Percentiles rank a stretch among this genome's conserved stretches.
Conservation (phyloP, 768 basidiomycete genomes). For the Russula sp. region DNA sequence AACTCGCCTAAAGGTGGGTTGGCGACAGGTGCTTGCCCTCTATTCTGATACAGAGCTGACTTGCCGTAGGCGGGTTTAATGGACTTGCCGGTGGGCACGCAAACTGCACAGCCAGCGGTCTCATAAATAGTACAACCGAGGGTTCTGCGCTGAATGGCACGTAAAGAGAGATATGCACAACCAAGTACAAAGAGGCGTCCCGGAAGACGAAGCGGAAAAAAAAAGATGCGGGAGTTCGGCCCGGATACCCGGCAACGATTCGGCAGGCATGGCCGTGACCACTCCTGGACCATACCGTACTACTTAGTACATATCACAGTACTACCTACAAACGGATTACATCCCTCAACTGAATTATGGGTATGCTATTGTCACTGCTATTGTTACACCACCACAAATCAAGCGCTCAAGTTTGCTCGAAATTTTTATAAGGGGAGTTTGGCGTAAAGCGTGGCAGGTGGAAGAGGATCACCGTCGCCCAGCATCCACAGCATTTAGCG, state of each 20-base stretch:
- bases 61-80: not conserved
- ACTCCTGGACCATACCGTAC: too few relatives aligned
- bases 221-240: too few relatives aligned
- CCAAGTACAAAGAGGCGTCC: not conserved
- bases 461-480: not conserved
- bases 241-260: too few relatives aligned
- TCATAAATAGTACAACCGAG: not conserved
- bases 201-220: too few relatives aligned
- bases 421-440: too few relatives aligned
- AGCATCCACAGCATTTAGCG: not conserved
- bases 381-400: not conserved
- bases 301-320: too few relatives aligned
- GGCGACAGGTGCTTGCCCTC: not conserved
- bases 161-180: not conserved
- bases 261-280: too few relatives aligned
- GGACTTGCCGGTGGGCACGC: not conserved
- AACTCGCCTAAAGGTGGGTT: constrained; percentile 14
- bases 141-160: not conserved
- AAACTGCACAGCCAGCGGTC: not conserved
- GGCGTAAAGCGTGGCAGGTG: not conserved
- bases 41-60: constrained; percentile 6
- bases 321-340: too few relatives aligned
- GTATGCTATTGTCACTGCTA: too few relatives aligned
- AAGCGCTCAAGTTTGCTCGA: not conserved
- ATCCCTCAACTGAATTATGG: too few relatives aligned